Conservation (phyloP, 768 basidiomycete species). For the Lentinula lateritia region DNA sequence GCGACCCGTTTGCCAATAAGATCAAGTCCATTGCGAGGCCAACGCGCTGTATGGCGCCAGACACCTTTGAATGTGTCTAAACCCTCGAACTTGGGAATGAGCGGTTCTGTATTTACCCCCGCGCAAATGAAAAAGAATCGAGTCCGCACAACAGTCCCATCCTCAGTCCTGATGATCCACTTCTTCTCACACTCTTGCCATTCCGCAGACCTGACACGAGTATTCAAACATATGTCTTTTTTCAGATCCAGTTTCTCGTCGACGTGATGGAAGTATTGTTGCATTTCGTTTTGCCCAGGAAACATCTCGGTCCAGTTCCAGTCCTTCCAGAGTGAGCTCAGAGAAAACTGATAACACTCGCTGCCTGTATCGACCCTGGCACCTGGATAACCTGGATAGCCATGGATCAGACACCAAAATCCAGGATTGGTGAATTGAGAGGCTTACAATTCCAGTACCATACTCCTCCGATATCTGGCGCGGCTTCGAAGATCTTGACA, state of each 20-base stretch:
- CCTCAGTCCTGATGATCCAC: conserved; percentile 7
- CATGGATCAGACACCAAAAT: not conserved
- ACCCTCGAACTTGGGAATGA: not conserved
- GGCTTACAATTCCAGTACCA: conserved; percentile 13
- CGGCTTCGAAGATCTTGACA: conserved; percentile 13
- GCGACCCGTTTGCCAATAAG: conserved; percentile 2
- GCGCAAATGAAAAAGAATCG: conserved; percentile 3
- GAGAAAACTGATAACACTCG: conserved; percentile 10
- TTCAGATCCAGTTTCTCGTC: conserved; percentile 11
- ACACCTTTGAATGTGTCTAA: conserved; percentile 3
- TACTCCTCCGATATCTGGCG: conserved; percentile 10
- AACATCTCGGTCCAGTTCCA: conserved; percentile 9
- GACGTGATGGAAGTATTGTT: conserved; percentile 11
- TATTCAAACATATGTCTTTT: conserved; percentile 10
- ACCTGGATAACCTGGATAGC: conserved; percentile 1
- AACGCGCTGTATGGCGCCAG: conserved; percentile 4
- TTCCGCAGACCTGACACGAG: conserved; percentile 8
- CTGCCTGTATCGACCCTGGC: conserved; percentile 12
- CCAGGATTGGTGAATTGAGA: not conserved
- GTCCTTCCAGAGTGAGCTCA: conserved; percentile 9
- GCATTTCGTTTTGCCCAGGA: conserved; percentile 8
- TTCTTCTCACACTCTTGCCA: conserved; percentile 7
- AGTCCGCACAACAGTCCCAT: not conserved
- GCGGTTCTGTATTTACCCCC: not conserved
- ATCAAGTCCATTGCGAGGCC: conserved; percentile 5